Evolutionary conservation across 2,329 filamentous ascomycete species (phyloP), one percentile per base, ranked within the genome.

Genomic region (Pyrenochaeta sp.): DNA sequence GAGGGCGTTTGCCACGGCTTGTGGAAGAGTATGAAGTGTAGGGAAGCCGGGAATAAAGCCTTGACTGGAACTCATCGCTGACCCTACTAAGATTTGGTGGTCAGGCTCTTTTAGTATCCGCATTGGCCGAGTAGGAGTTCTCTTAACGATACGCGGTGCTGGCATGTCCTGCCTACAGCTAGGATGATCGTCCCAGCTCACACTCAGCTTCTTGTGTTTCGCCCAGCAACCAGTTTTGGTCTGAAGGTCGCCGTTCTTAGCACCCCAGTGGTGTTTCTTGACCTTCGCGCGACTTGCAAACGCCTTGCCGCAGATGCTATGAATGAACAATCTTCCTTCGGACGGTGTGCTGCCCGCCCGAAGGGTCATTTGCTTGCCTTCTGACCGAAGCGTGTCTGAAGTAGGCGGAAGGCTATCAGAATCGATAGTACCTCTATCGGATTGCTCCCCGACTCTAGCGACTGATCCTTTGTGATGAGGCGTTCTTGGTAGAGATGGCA

Each of bases 251-350:
- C 68, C 56, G 1, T 45, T 30, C 18, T 63, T 67, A 6, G 45
- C 54, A 14, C 71, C 71, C 66, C 69, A 75, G 39, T 74, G 72
- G 45, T 74, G 71, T 32, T 73, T 73, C 51, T 68, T 74, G 15
- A 73, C 69, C n/a, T 46, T 62, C 1, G 51, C 60, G 7, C 64
- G 59, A 9, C 49, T 63, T 1, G 47, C 17, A 23, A 74, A 75
- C 1, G 45, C 50, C 40, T 62, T 69, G 3, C 71, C 71, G 32
- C 71, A 75, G 9, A 75, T 55, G 14, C 41, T 46, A 41, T 75
- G 71, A 2, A 74, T 53, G 53, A 57, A 74, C 1, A 27, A 45
- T 0, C 50, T 49, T 14, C 33, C 32, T n/a, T 45, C 35, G 44
- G 37, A 14, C 7, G 14, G 21, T 17, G 41, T n/a, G 17, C 14